These are phyloP conservation scores for Tanacetum coccineum DNA, from an alignment of 129 eudicot genomes.

Conservation along the genomic window DNA sequence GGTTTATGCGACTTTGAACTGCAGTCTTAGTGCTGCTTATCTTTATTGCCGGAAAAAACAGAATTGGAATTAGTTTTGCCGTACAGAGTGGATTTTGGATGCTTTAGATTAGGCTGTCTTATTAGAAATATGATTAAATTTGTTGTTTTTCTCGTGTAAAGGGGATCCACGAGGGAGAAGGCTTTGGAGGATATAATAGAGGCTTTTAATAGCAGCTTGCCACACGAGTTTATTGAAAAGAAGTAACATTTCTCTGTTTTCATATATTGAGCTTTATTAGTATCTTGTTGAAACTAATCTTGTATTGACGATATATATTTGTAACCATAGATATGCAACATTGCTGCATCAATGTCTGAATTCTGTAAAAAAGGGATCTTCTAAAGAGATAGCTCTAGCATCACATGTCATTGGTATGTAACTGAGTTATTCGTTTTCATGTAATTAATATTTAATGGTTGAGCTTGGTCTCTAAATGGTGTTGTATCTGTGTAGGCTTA, in stretches of 20 bases:
- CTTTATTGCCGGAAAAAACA: no score
- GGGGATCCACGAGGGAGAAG: slow-evolving; percentile 89
- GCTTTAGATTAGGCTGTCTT: no score
- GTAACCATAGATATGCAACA: slow-evolving; percentile 60
- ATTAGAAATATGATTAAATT: not conserved
- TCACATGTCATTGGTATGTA: slow-evolving; percentile 66
- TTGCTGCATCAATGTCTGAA: slow-evolving; percentile 68
- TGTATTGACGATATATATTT: slow-evolving; percentile 15
- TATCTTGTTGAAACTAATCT: not conserved
- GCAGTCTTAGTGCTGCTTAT: no score
- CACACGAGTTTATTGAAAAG: slow-evolving; percentile 71
- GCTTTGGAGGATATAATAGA: slow-evolving; percentile 73
- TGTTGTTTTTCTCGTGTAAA: slow-evolving; percentile 22
- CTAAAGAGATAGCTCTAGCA: slow-evolving; percentile 81
- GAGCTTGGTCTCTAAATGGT: not conserved
- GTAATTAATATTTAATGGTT: not conserved
- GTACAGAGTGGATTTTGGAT: no score
- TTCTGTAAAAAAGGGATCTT: slow-evolving; percentile 77
- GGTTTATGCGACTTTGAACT: not conserved
- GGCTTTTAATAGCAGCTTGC: slow-evolving; percentile 61
- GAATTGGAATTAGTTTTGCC: no score
- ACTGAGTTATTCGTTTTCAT: not conserved
- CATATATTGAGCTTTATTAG: not conserved
- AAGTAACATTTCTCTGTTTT: slow-evolving; percentile 42
- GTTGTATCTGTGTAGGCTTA: slow-evolving; percentile 45